Conservation (phyloP, 2,329 filamentous ascomycete species). For the Fusarium papillatum region DNA sequence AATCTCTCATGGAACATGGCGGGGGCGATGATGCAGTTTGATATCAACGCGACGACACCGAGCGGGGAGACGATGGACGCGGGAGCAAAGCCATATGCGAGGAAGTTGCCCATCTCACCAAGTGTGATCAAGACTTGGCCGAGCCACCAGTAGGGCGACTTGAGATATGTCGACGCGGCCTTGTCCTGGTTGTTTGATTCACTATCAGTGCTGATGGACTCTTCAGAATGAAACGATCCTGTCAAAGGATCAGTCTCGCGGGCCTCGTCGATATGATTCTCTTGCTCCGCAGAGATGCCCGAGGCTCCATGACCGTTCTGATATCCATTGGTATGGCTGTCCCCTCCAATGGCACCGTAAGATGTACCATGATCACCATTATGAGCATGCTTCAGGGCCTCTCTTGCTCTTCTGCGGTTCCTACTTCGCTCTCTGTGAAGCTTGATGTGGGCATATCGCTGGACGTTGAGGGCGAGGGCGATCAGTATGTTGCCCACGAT, state of each 20-base stretch:
- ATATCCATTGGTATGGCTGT: constrained; percentile 38
- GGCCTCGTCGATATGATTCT: constrained; percentile 52
- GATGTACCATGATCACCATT: constrained; percentile 44
- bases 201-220: constrained; percentile 40
- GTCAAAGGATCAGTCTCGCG: constrained; percentile 66
- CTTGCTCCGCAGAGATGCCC: constrained; percentile 29
- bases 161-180: constrained; percentile 80
- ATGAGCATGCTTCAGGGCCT: constrained; percentile 63
- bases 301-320: constrained; percentile 28
- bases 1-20: constrained; percentile 94
- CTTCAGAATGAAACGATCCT: constrained; percentile 61
- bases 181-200: constrained; percentile 49
- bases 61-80: constrained; percentile 97
- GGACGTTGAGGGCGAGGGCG: constrained; percentile 94
- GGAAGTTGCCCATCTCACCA: constrained; percentile 95
- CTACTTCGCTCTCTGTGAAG: constrained; percentile 79
- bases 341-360: constrained; percentile 51
- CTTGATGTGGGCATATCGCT: constrained; percentile 93
- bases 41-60: constrained; percentile 96
- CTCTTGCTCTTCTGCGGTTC: constrained; percentile 66
- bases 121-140: constrained; percentile 94
- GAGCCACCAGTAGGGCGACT: constrained; percentile 96
- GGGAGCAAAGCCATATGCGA: constrained; percentile 97
- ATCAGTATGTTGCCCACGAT: constrained; percentile 95
- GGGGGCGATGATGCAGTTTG: constrained; percentile 97